Percentiles rank a stretch among this genome's conserved stretches.
Conservation (phyloP, 2,329 filamentous ascomycete genomes). For the Delphinella strobiligena region DNA sequence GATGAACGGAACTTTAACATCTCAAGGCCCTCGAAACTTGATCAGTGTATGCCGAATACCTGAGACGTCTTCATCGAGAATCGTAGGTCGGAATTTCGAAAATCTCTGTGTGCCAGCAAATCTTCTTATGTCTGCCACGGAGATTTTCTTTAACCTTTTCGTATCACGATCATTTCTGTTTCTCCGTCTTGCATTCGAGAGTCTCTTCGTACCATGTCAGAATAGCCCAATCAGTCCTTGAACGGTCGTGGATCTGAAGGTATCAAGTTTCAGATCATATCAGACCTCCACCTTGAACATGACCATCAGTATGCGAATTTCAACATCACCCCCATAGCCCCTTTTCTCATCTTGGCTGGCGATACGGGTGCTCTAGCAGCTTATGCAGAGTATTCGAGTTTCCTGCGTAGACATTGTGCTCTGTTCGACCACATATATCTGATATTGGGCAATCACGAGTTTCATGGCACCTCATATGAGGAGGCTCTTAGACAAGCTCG, state of each 20-base stretch:
- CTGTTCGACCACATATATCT: slow-evolving; percentile 35
- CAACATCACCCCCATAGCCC: slow-evolving; percentile 28
- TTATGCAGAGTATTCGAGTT: slow-evolving; percentile 32
- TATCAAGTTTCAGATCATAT: slow-evolving; percentile 29
- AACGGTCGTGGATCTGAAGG: not conserved
- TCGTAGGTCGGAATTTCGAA: too few relatives aligned
- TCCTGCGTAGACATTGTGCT: slow-evolving; percentile 29
- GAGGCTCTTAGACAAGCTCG: slow-evolving; percentile 26
- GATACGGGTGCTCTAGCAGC: slow-evolving; percentile 40
- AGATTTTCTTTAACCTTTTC: too few relatives aligned
- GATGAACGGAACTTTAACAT: too few relatives aligned
- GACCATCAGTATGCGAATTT: slow-evolving; percentile 11
- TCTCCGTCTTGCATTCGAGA: too few relatives aligned
- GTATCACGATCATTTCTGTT: too few relatives aligned
- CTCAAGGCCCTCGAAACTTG: too few relatives aligned
- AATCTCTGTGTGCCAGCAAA: too few relatives aligned
- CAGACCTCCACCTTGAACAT: slow-evolving; percentile 40
- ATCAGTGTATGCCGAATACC: too few relatives aligned
- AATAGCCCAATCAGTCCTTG: too few relatives aligned
- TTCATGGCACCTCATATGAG: slow-evolving; percentile 33
- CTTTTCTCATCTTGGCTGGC: slow-evolving; percentile 36
- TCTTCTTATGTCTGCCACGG: too few relatives aligned
- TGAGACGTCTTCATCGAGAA: too few relatives aligned
- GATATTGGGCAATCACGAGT: slow-evolving; percentile 44
- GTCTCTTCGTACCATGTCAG: too few relatives aligned